Base-by-base conservation (phyloP, 2,329 filamentous ascomycete genomes). In the Ceratocystiopsis sp. region DNA sequence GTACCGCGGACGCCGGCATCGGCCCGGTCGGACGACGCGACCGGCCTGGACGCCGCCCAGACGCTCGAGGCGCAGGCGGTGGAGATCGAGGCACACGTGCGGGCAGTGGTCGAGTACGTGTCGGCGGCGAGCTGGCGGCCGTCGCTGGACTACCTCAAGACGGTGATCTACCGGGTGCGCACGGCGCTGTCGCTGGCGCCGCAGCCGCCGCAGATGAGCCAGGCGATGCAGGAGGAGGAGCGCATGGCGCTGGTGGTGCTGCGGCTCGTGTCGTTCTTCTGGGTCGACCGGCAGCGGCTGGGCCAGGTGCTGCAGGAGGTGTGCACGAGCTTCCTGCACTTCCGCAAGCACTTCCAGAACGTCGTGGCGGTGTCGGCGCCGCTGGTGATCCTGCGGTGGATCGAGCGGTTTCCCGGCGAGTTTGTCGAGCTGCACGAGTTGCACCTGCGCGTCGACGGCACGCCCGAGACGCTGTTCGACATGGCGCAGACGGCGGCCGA, bases 381-480 rank as follows among this genome's bases (percentile, higher is more conserved):
- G 7, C 57, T 79, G 41, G 59, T 80, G 42, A 75, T 82, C 44
- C 69, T 67, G 32, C 64, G 74, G 48, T 82, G 78, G 78, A 66
- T 81, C 34, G 74, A 80, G 51, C 68, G 74, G 11, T 73, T 71
- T 49, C 77, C 78, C 2, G 59, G 67, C 34, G 76, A 82, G 55
- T 81, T 81, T 54, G 69, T 79, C 39, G 65, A 69, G 45, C 60
- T 80, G 45, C 78, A 82, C 55, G 66, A 67, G 15, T 63, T 66
- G 46, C 72, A 73, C 48, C 73, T 67, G 52, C 68, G 73, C 52
- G 64, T 80, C n/a, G 76, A 80, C 50, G 73, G 70, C 40, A 73
- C 72, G 11, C 70, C 74, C 6, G 78, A 82, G 53, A 79, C 74
- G 1, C 62, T 82, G 19, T 80, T 81, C 53, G 78, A 82, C 51